Conservation (phyloP, 768 basidiomycete genomes). For the Serendipita sp. region DNA sequence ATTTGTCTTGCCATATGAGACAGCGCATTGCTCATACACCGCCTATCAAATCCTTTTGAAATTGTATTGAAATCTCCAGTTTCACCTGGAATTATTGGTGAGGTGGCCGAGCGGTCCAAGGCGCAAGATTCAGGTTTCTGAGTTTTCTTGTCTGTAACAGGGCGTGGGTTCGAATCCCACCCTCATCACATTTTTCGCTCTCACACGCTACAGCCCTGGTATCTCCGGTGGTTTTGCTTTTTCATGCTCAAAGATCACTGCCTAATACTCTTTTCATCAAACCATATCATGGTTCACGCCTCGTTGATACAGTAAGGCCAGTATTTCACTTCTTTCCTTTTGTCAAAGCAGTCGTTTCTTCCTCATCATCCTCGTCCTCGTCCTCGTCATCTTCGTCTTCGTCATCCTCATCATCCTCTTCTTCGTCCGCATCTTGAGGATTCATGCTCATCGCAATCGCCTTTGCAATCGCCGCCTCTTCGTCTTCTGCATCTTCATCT, state of each 20-base stretch:
- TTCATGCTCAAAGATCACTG: conserved; percentile 84
- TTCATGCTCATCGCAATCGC: conserved; percentile 30
- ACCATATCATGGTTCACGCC: no score
- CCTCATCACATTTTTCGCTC: conserved; percentile 5
- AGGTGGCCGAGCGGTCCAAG: conserved; percentile 16
- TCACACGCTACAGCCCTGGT: not conserved
- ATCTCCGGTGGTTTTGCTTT: conserved; percentile 24
- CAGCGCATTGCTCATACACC: no score
- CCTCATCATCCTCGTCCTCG: conserved; percentile 41
- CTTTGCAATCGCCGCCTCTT: conserved; percentile 78
- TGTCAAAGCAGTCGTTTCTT: conserved; percentile 44
- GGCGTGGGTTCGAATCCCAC: conserved; percentile 12
- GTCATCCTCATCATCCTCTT: no score
- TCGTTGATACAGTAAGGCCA: no score
- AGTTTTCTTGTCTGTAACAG: conserved; percentile 10
- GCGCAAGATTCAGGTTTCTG: conserved; percentile 12
- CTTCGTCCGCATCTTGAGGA: no score
- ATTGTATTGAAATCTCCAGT: not conserved
- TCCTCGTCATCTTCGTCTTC: conserved; percentile 36
- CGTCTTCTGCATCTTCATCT: conserved; percentile 48
- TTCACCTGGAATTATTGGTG: not conserved
- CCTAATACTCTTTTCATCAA: conserved; percentile 59
- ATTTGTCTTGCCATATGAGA: no score
- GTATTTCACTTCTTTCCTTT: conserved; percentile 42
- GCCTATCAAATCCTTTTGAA: no score